Percentiles rank a stretch among this genome's conserved stretches.
Conservation (phyloP, 2,329 filamentous ascomycete genomes). For the Claviceps sp. region DNA sequence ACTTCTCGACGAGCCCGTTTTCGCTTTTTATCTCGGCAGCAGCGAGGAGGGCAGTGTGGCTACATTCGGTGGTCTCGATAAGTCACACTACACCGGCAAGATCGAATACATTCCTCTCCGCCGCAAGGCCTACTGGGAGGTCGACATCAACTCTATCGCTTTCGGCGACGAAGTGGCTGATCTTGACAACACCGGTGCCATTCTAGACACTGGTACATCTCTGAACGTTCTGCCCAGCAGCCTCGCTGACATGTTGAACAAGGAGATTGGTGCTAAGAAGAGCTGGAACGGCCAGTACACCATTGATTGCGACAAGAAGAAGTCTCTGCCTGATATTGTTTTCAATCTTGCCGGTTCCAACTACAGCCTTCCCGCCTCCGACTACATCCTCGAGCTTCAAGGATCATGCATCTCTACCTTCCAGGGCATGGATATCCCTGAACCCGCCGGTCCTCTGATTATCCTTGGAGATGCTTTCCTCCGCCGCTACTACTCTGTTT, state of each 20-base stretch:
- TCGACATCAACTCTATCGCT: constrained; percentile 83
- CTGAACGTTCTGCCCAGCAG: constrained; percentile 87
- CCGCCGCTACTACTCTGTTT: constrained; percentile 88
- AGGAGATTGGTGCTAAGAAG: constrained; percentile 97
- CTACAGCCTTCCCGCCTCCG: constrained; percentile 77
- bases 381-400: constrained; percentile 93
- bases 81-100: constrained; percentile 70
- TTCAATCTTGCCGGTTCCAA: constrained; percentile 86
- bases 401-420: constrained; percentile 95
- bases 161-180: constrained; percentile 78
- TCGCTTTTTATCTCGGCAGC: constrained; percentile 88
- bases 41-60: constrained; percentile 66
- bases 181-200: constrained; percentile 87
- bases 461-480: constrained; percentile 85
- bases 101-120: constrained; percentile 87
- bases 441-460: constrained; percentile 77
- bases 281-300: constrained; percentile 93
- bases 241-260: constrained; percentile 91
- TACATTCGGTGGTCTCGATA: constrained; percentile 78
- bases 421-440: constrained; percentile 90
- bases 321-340: constrained; percentile 75
- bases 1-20: constrained; percentile 81
- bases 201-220: constrained; percentile 96
- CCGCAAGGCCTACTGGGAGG: constrained; percentile 99
- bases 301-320: constrained; percentile 75